A percentile compares a stretch with the other conserved stretches of the same genome.
Conservation (phyloP, 345 rosid genomes). For the Fremontodendron californicum region DNA sequence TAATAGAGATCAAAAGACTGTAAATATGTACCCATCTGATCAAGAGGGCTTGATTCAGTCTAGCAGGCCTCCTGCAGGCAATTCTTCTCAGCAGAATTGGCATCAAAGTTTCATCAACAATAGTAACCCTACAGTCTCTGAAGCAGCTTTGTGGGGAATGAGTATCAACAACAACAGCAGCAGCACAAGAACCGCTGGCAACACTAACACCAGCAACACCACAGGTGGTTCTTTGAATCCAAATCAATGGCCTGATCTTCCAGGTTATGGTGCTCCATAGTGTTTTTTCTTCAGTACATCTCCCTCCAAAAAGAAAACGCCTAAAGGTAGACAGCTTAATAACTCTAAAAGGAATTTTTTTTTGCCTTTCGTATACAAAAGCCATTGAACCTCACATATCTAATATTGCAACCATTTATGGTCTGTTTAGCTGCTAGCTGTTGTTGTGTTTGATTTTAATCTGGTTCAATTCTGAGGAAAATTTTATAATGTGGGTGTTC, state of each 20-base stretch:
- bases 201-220: slow-evolving; percentile 13
- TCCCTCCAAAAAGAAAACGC: background rate
- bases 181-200: slow-evolving; percentile 2
- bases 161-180: slow-evolving; percentile 9
- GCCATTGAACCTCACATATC: background rate
- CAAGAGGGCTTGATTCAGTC: slow-evolving; percentile 23
- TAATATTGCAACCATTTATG: slow-evolving; percentile 9
- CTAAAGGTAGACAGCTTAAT: background rate
- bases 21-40: slow-evolving; percentile 19
- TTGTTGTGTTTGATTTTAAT: background rate
- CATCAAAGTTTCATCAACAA: slow-evolving; percentile 24
- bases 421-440: background rate
- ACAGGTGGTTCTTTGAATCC: slow-evolving; percentile 29
- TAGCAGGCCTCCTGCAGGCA: background rate
- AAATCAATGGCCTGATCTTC: slow-evolving; percentile 33
- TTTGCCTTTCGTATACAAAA: slow-evolving; percentile 14
- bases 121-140: slow-evolving; percentile 23
- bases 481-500: slow-evolving; percentile 5
- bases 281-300: background rate
- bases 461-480: background rate
- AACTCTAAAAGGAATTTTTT: slow-evolving; percentile 9
- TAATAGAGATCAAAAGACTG: slow-evolving; percentile 13
- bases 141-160: slow-evolving; percentile 34
- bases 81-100: slow-evolving; percentile 33
- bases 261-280: slow-evolving; percentile 35